A percentile compares a stretch with the other conserved stretches of the same genome.
phyloP scores from a whole-genome alignment of 2,329 filamentous ascomycete species.

The Colletotrichum sp. region DNA sequence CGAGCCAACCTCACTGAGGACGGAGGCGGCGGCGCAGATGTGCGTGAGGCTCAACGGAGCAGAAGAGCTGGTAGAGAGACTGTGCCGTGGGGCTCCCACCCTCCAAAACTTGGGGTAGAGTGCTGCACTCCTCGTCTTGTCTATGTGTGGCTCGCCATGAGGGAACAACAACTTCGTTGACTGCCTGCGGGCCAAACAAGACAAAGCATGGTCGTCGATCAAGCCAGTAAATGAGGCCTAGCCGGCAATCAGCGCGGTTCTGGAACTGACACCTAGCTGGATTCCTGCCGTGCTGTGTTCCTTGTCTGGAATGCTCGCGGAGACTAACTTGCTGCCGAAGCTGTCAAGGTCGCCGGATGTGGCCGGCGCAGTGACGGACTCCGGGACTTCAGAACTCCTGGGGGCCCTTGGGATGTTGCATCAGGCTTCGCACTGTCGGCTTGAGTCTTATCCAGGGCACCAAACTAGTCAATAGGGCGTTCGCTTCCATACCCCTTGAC shows the following conservation, averaged over 20 bases:
- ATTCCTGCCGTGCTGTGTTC: rapidly evolving
- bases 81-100: neutral
- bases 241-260: rapidly evolving
- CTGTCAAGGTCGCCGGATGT: neutral
- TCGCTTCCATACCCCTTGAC: neutral
- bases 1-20: too few relatives aligned
- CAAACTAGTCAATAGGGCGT: rapidly evolving
- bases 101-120: rapidly evolving
- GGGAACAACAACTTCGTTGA: rapidly evolving
- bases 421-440: rapidly evolving
- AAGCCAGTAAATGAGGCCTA: neutral
- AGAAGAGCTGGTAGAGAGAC: neutral
- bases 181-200: rapidly evolving
- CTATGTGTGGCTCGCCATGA: too few relatives aligned
- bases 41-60: too few relatives aligned
- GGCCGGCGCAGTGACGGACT: too few relatives aligned
- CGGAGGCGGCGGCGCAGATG: too few relatives aligned
- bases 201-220: rapidly evolving
- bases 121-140: rapidly evolving
- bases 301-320: rapidly evolving
- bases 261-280: rapidly evolving
- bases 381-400: too few relatives aligned
- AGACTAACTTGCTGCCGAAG: neutral
- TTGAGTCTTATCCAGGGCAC: rapidly evolving
- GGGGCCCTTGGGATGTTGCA: too few relatives aligned